Base-by-base conservation (phyloP, 352 stramenopile genomes). In the Achlya hypogyna region DNA sequence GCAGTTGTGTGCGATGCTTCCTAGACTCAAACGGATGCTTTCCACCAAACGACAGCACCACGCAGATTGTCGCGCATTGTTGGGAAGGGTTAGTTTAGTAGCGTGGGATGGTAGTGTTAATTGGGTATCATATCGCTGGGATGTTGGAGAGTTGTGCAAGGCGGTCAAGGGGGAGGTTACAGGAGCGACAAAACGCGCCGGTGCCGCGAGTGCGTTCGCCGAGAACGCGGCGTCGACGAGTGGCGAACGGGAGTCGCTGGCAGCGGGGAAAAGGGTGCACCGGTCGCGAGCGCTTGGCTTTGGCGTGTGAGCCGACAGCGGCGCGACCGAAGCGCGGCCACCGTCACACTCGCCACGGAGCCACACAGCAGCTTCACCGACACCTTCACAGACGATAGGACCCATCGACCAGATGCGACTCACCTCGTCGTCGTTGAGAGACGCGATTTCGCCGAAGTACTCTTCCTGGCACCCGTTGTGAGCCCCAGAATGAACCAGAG, bases 391-490 rank as follows among this genome's bases (percentile, higher is more conserved):
- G 49, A 28, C 49, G 31, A 23, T 16, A 52, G 31, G 12, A 63
- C 16, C 1, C 25, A 23, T 18, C 53, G 22, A 63, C 16, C 16
- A 63, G 27, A 45, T 62, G 35, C 9, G n/a, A 23, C 22, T 20
- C 58, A 66, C 59, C 38, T 23, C 28, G 4, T 25, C 18, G 18
- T 35, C 42, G 38, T 29, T 43, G 8, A 58, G 25, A 20, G 28
- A 22, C 29, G 28, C 23, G 27, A 66, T 66, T 8, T 45, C 23
- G 16, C 59, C 59, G 38, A 35, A 66, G 22, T 47, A 66, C 5
- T 58, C 59, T 66, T 66, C 59, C 59, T 66, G 58, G 42, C 18
- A 18, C 42, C 18, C 22, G 42, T 49, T 20, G 22, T 49, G 42
- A n/a, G n/a, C n/a, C 22, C 22, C 42, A 49, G 22, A 18, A 22